A percentile compares a stretch with the other conserved stretches of the same genome.
These are phyloP conservation scores for Colletotrichum siamense DNA, from an alignment of 2,329 filamentous ascomycete species.

Conservation along the genomic window DNA sequence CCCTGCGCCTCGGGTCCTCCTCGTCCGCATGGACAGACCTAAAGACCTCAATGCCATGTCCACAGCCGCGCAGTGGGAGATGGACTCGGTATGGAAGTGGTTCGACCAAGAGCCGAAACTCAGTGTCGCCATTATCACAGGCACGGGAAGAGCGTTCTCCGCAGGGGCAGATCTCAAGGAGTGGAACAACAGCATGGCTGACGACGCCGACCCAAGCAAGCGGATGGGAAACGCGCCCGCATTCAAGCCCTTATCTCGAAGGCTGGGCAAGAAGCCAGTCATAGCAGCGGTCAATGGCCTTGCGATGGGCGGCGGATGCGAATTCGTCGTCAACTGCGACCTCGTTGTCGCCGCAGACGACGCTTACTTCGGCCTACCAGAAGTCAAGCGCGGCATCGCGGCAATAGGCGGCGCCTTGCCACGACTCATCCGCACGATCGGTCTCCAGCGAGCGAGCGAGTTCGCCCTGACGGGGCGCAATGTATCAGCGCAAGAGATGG, in stretches of 20 bases:
- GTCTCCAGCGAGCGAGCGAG: slow-evolving; percentile 28
- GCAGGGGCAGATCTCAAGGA: slow-evolving; percentile 62
- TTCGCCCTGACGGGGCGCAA: slow-evolving; percentile 28
- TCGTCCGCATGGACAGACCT: slow-evolving; percentile 45
- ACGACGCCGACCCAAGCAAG: slow-evolving; percentile 24
- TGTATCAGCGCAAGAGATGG: slow-evolving; percentile 26
- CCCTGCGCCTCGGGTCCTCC: slow-evolving; percentile 43
- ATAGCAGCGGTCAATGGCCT: slow-evolving; percentile 66
- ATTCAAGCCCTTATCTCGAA: slow-evolving; percentile 40
- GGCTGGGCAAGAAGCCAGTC: slow-evolving; percentile 58
- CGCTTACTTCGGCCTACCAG: slow-evolving; percentile 58
- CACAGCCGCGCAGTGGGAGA: slow-evolving; percentile 43
- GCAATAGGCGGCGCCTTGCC: slow-evolving; percentile 58
- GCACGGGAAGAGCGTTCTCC: slow-evolving; percentile 58
- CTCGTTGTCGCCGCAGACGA: slow-evolving; percentile 57
- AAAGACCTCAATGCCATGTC: slow-evolving; percentile 46
- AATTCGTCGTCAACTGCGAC: slow-evolving; percentile 60
- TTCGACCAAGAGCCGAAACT: slow-evolving; percentile 56
- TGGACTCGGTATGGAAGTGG: slow-evolving; percentile 57
- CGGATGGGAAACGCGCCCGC: slow-evolving; percentile 20
- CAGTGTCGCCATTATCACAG: slow-evolving; percentile 54
- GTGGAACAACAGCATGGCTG: slow-evolving; percentile 37
- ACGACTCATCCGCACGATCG: slow-evolving; percentile 48
- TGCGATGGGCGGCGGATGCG: slow-evolving; percentile 62
- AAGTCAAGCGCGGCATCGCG: slow-evolving; percentile 59